Conservation (phyloP, 2,329 filamentous ascomycete genomes). For the Fusarium albosuccineum region DNA sequence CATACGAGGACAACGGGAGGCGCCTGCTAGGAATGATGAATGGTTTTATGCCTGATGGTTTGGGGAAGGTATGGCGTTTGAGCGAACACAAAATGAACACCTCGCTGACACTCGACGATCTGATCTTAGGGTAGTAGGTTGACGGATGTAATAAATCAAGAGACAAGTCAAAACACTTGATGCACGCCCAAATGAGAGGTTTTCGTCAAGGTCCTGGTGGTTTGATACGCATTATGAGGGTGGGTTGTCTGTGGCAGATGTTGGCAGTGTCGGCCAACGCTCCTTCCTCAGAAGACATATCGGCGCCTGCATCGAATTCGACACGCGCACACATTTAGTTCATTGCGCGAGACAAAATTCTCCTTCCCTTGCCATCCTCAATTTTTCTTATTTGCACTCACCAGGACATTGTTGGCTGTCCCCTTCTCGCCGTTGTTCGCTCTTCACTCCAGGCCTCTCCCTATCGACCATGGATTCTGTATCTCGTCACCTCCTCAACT, state of each 20-base stretch:
- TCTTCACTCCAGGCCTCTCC: not conserved
- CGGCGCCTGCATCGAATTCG: not conserved
- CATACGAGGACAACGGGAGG: not conserved
- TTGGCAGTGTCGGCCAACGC: not conserved
- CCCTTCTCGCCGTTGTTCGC: no score
- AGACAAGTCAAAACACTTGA: not conserved
- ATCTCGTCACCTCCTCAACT: not conserved
- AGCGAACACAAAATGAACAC: conserved; percentile 15
- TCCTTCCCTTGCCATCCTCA: not conserved
- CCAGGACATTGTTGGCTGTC: no score
- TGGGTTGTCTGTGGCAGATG: not conserved
- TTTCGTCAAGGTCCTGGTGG: not conserved
- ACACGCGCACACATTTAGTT: not conserved
- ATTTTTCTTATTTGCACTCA: no score
- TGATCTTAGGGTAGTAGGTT: conserved; percentile 3
- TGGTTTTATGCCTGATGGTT: not conserved
- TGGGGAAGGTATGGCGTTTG: conserved; percentile 5
- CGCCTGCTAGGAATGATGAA: not conserved
- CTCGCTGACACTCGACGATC: not conserved
- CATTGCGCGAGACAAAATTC: not conserved
- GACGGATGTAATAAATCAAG: conserved; percentile 7
- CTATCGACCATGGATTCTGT: conserved; percentile 4
- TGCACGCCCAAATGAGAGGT: no score
- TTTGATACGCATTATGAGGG: not conserved
- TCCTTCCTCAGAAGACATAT: conserved; percentile 1